Percentiles rank a stretch among this genome's conserved stretches.
Evolutionary conservation across 1,139 yeast species (phyloP).

Genomic region (Hemisphaericaspora xylofermentans): DNA sequence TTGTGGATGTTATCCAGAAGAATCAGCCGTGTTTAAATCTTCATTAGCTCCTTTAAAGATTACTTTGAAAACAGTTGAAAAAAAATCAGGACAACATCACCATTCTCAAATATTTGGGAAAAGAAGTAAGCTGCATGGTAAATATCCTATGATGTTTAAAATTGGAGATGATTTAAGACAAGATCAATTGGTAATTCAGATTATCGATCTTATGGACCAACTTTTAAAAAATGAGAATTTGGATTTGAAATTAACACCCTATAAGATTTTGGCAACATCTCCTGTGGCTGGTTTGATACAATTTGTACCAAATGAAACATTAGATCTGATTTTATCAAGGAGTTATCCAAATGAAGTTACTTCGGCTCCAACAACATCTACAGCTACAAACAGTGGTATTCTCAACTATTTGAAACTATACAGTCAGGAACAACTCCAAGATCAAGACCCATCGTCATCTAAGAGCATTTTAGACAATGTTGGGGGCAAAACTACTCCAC

Average conservation of each 20-base stretch:
- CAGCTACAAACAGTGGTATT: conserved; percentile 51
- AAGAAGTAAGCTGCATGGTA: conserved; percentile 41
- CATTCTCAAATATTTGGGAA: conserved; percentile 36
- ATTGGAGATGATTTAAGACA: conserved; percentile 95
- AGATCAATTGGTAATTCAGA: conserved; percentile 93
- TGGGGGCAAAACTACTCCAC: conserved; percentile 4
- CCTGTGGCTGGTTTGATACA: conserved; percentile 90
- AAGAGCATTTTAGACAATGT: conserved; percentile 27
- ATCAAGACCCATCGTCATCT: conserved; percentile 25
- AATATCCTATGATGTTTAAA: conserved; percentile 86
- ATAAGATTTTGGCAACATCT: conserved; percentile 87
- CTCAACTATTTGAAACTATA: conserved; percentile 66
- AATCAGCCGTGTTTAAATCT: conserved; percentile 85
- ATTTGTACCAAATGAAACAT: conserved; percentile 86
- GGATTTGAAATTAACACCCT: conserved; percentile 85
- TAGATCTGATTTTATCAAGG: conserved; percentile 70
- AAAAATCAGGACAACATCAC: conserved; percentile 15
- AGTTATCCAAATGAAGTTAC: conserved; percentile 45
- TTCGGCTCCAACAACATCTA: conserved; percentile 2
- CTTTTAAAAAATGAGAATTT: conserved; percentile 85
- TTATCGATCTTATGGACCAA: conserved; percentile 88
- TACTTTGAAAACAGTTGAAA: conserved; percentile 60
- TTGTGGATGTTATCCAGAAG: conserved; percentile 76
- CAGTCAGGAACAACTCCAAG: conserved; percentile 44
- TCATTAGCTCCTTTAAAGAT: conserved; percentile 86